Base-by-base conservation (phyloP, 768 basidiomycete genomes). In the Tricholoma hemisulphureum region DNA sequence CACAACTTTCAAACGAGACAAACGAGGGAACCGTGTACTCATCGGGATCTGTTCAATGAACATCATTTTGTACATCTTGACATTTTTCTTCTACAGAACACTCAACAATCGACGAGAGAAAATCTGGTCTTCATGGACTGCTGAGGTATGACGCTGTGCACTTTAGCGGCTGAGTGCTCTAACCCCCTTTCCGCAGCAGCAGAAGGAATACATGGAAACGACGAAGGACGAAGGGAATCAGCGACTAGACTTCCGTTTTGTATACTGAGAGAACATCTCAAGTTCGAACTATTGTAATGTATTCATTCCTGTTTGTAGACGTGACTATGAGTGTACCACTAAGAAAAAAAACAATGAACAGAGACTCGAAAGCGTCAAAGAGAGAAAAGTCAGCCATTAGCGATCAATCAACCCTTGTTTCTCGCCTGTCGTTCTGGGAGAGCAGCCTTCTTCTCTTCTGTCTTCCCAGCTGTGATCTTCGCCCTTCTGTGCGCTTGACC, bases 171-270 rank as follows among this genome's bases (percentile, higher is more conserved):
- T 43, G 8, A 23, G 5, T 21, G 41, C 21, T n/a, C 41, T 43
- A 9, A 43, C 18, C 20, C 8, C 16, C 23, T 43, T 18, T 50
- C 23, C 32, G 34, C 63, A 85, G 84, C 78, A 85, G 65, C 81
- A 79, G 63, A 72, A 75, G 43, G 70, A 83, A 18, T 89, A 89
- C 67, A 65, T 87, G 1, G 76, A 79, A 53, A 85, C 77, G 14
- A 85, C 87, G n/a, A 79, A 75, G 28, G 86, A 89, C 55, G 71
- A 77, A 60, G 85, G 86, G 23, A 88, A 86, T 61, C 68, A 78
- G 59, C 71, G 83, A 32, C 67, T 87, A 57, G 84, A 87, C 62
- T 87, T 87, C 72, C 74, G 83, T 13, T 87, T 88, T 58, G 80
- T 78, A 9, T 49, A 49, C 28, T 28, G 46, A 49, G 29, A n/a